Evolutionary conservation across 805 yeast species (phyloP).

Genomic region (Ogataea saltuana): DNA sequence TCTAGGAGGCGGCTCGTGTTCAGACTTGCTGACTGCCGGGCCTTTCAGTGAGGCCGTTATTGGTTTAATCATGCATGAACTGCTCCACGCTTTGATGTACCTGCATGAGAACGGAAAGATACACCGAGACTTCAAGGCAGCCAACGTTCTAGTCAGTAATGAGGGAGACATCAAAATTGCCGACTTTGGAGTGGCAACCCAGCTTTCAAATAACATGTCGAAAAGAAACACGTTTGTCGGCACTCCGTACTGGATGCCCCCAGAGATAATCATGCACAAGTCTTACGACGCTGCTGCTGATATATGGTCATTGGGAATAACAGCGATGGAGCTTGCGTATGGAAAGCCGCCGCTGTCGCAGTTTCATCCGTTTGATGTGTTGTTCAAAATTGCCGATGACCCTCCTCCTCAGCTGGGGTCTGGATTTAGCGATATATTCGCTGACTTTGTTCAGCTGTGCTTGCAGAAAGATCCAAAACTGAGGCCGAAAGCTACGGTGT

Average conservation of each 20-base stretch:
- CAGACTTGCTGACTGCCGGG: slow-evolving; percentile 61
- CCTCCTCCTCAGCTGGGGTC: slow-evolving; percentile 46
- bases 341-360: slow-evolving; percentile 71
- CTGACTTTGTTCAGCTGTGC: slow-evolving; percentile 69
- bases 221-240: slow-evolving; percentile 57
- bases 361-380: slow-evolving; percentile 55
- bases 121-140: slow-evolving; percentile 93
- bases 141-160: slow-evolving; percentile 73
- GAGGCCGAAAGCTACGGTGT: slow-evolving; percentile 63
- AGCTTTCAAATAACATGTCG: slow-evolving; percentile 55
- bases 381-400: slow-evolving; percentile 50
- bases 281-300: slow-evolving; percentile 72
- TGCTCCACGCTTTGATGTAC: slow-evolving; percentile 62
- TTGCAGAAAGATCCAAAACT: slow-evolving; percentile 66
- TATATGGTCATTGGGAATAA: slow-evolving; percentile 79
- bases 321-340: slow-evolving; percentile 68
- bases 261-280: slow-evolving; percentile 54
- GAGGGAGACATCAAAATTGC: slow-evolving; percentile 83
- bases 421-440: slow-evolving; percentile 44
- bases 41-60: slow-evolving; percentile 58
- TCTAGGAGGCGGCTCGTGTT: slow-evolving; percentile 75
- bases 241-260: slow-evolving; percentile 68
- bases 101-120: slow-evolving; percentile 74
- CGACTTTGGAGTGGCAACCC: slow-evolving; percentile 95
- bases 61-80: slow-evolving; percentile 53